Percentiles rank a stretch among this genome's conserved stretches.
These are phyloP conservation scores for Leucosporidium yakuticum DNA, from an alignment of 768 basidiomycete genomes.

Conservation along the genomic window DNA sequence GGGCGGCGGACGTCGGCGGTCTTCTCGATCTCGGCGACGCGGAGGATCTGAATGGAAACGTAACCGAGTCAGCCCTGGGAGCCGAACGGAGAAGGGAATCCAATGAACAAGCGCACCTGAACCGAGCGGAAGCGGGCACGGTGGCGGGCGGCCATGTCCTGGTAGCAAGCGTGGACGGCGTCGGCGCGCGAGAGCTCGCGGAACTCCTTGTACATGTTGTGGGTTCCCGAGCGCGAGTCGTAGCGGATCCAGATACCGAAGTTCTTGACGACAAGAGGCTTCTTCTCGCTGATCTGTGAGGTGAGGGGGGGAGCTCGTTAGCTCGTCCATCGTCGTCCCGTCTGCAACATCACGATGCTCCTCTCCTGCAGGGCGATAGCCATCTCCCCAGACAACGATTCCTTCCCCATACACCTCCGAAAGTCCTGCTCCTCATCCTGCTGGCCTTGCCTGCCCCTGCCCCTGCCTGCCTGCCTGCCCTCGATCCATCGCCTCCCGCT, in stretches of 20 bases:
- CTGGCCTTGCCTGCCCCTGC: no score
- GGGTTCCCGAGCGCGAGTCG: constrained; percentile 97
- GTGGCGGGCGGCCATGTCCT: constrained; percentile 99
- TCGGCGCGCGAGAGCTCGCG: constrained; percentile 89
- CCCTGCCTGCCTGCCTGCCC: no score
- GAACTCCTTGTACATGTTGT: constrained; percentile 99
- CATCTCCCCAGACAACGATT: no score
- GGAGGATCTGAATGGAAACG: constrained; percentile 65
- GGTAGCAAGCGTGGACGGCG: constrained; percentile 94
- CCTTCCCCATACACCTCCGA: no score
- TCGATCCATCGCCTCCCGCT: no score
- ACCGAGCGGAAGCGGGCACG: constrained; percentile 99
- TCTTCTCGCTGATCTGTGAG: constrained; percentile 87
- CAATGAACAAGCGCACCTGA: constrained; percentile 57
- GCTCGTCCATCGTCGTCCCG: neutral
- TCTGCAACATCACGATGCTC: no score
- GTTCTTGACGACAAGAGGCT: constrained; percentile 98
- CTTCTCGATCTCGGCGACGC: constrained; percentile 94
- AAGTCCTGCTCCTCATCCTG: no score
- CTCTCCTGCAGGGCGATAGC: neutral
- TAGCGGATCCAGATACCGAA: constrained; percentile 99
- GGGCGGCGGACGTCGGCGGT: constrained; percentile 84
- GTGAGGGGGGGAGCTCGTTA: constrained; percentile 28
- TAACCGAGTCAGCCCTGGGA: neutral
- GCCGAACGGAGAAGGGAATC: no score